Percentiles rank a stretch among this genome's conserved stretches.
phyloP scores from a whole-genome alignment of 768 basidiomycete genomes.

The Amanita pseudoporphyria region DNA sequence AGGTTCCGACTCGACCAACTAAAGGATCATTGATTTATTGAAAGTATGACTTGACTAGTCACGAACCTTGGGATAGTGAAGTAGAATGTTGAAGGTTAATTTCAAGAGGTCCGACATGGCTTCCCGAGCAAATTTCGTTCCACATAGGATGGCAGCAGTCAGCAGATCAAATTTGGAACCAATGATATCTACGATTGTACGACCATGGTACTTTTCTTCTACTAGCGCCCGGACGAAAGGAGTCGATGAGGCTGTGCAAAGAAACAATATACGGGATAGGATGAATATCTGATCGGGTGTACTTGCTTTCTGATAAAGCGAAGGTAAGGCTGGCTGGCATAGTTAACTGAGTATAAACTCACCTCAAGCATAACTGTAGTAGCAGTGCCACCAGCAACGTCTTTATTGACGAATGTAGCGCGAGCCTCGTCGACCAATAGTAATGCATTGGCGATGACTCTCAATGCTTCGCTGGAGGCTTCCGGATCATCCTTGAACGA shows the following conservation, averaged over 20 bases:
- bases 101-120: conserved; percentile 82
- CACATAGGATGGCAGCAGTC: conserved; percentile 34
- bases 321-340: conserved; percentile 7
- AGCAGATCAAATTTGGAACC: conserved; percentile 51
- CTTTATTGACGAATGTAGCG: conserved; percentile 40
- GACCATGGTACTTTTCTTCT: conserved; percentile 49
- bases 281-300: conserved; percentile 62
- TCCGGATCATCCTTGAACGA: conserved; percentile 49
- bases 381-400: conserved; percentile 58
- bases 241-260: conserved; percentile 48
- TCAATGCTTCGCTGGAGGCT: conserved; percentile 59
- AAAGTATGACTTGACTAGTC: not conserved
- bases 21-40: not conserved
- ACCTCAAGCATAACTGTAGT: conserved; percentile 42
- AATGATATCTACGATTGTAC: conserved; percentile 55
- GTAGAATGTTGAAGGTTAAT: conserved; percentile 69
- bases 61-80: conserved; percentile 72
- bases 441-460: conserved; percentile 73
- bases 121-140: conserved; percentile 49
- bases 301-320: conserved; percentile 44
- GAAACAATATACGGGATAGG: conserved; percentile 66
- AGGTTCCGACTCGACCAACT: conserved; percentile 38
- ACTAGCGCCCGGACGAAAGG: conserved; percentile 50
- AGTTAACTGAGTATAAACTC: not conserved
- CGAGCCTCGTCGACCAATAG: conserved; percentile 60